Evolutionary conservation across 2,329 filamentous ascomycete species (phyloP), one percentile per base, ranked within the genome.

Genomic region (Cytospora piceae): DNA sequence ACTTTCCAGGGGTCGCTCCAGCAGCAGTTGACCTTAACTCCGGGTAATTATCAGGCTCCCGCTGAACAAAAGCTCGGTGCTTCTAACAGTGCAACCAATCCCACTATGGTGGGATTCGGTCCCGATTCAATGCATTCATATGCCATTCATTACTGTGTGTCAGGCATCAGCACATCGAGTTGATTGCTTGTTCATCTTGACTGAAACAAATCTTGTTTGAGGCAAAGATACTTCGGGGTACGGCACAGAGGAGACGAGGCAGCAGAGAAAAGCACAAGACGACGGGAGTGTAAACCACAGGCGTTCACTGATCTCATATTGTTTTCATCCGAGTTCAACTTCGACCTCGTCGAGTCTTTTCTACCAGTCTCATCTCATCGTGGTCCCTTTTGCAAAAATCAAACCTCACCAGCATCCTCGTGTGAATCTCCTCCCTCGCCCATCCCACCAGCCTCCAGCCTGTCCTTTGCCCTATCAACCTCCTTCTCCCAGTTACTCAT

Each of bases 401-500:
- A 67, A 37, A 53, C 34, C 2, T 22, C 57, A n/a, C 34, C n/a
- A 12, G 39, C 53, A 22, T 58, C 59, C 11, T 53, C 54, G 2
- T 46, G n/a, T 32, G 27, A 14, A 32, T 31, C 66, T 27, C 24
- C 42, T 3, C 58, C 42, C 15, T 34, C 27, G 5, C 66, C 66
- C 15, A 66, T 66, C 12, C 70, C 72, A 7, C 70, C 78, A 8
- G 78, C 75, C 72, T 93, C 90, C 80, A 94, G 87, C 65, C 92
- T 82, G 64, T 85, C 82, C 73, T 93, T 88, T 0, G 91, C 91
- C 71, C 86, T 89, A 63, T 83, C 77, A 32, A 94, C 90, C 77
- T 94, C 88, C 64, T 81, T 77, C 1, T 92, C 84, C 92, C 92
- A 96, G 70, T 92, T 83, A 74, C 90, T 93, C 75, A 88, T 82